A percentile compares a stretch with the other conserved stretches of the same genome.
These are phyloP conservation scores for Akanthomyces muscarius DNA, from an alignment of 2,329 filamentous ascomycete genomes.

Conservation along the genomic window DNA sequence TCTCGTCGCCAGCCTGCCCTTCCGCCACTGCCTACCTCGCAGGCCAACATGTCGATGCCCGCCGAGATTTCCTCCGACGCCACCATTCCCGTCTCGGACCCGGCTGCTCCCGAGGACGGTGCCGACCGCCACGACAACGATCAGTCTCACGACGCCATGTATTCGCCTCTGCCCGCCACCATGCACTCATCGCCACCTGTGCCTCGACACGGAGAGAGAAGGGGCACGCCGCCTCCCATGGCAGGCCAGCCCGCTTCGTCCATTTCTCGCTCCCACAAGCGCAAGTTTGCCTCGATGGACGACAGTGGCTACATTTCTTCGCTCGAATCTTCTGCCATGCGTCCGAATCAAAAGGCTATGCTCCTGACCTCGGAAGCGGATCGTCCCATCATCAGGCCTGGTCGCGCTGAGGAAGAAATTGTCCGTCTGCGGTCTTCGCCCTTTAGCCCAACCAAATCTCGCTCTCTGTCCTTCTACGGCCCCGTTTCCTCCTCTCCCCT, in stretches of 20 bases:
- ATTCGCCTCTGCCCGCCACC: slow-evolving; percentile 64
- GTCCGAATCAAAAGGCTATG: slow-evolving; percentile 59
- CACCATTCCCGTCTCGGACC: slow-evolving; percentile 69
- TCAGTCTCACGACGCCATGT: slow-evolving; percentile 45
- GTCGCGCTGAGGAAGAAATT: slow-evolving; percentile 93
- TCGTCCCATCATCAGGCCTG: slow-evolving; percentile 76
- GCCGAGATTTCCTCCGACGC: slow-evolving; percentile 72
- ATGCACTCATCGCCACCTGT: slow-evolving; percentile 93
- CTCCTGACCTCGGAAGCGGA: slow-evolving; percentile 76
- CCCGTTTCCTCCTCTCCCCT: slow-evolving; percentile 66
- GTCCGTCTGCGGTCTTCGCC: slow-evolving; percentile 88
- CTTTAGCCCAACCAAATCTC: slow-evolving; percentile 77
- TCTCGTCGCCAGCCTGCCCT: slow-evolving; percentile 36
- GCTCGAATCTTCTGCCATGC: slow-evolving; percentile 81
- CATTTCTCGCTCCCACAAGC: slow-evolving; percentile 64
- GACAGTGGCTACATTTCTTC: slow-evolving; percentile 98
- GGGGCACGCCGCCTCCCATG: slow-evolving; percentile 72
- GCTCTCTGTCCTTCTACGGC: slow-evolving; percentile 48
- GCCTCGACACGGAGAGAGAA: slow-evolving; percentile 55
- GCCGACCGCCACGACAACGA: slow-evolving; percentile 43
- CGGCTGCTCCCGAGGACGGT: slow-evolving; percentile 49
- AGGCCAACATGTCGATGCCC: slow-evolving; percentile 35
- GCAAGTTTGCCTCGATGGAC: slow-evolving; percentile 73
- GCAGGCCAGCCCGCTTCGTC: slow-evolving; percentile 60
- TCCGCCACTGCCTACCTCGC: slow-evolving; percentile 37